Conservation (phyloP, 345 rosid genomes). For the Murraya paniculata region DNA sequence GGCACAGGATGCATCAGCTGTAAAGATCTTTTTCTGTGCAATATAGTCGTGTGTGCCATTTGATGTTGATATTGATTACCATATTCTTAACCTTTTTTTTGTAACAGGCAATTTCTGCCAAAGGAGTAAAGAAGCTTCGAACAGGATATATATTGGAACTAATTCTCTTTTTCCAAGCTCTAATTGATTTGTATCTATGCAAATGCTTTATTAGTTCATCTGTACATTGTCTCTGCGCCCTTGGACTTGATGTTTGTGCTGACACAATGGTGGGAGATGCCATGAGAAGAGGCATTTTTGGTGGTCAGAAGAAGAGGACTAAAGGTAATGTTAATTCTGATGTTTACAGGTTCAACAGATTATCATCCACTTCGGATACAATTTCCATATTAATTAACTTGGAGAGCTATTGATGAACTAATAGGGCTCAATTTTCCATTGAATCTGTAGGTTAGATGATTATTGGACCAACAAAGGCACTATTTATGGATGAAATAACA, state of each 20-base stretch:
- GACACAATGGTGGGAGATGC: constrained; percentile 37
- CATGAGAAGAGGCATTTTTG: constrained; percentile 36
- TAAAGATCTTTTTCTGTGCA: background rate
- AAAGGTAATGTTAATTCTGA: no score
- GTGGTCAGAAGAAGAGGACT: constrained; percentile 39
- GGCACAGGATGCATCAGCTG: no score
- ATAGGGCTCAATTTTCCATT: background rate
- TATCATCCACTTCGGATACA: no score
- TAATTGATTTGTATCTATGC: background rate
- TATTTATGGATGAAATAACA: constrained; percentile 58
- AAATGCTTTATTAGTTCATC: background rate
- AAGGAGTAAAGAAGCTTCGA: background rate
- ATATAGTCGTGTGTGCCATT: background rate
- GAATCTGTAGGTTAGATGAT: constrained; percentile 36
- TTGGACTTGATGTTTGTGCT: constrained; percentile 37
- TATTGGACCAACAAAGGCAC: constrained; percentile 40
- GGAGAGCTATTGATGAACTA: background rate
- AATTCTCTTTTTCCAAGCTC: background rate
- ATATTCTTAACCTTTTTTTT: no score
- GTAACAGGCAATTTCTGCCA: background rate
- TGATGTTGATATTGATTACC: no score
- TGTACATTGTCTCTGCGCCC: background rate
- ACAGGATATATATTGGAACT: background rate
- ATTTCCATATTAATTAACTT: background rate
- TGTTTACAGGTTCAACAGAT: constrained; percentile 14